Conservation (phyloP, 2,329 filamentous ascomycete genomes). For the Bipolaris oryzae region DNA sequence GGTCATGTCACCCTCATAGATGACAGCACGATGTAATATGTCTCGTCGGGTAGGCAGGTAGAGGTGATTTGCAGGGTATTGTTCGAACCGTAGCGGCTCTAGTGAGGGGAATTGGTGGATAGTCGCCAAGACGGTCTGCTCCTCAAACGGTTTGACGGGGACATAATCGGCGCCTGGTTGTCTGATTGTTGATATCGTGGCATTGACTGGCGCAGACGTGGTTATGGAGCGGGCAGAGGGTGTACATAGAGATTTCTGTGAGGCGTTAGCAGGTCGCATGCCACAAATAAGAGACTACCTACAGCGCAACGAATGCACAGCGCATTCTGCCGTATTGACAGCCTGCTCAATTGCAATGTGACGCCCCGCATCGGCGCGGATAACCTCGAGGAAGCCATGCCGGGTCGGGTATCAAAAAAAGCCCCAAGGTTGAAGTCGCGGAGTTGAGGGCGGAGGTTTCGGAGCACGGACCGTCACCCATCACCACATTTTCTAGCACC, state of each 20-base stretch:
- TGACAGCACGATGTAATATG: slow-evolving; percentile 86
- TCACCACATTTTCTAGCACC: slow-evolving; percentile 29
- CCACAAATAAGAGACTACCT: slow-evolving; percentile 48
- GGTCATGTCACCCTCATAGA: slow-evolving; percentile 89
- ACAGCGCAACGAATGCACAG: slow-evolving; percentile 57
- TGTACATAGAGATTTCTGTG: slow-evolving; percentile 34
- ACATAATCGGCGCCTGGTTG: slow-evolving; percentile 47
- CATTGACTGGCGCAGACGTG: slow-evolving; percentile 62
- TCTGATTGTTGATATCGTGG: slow-evolving; percentile 56
- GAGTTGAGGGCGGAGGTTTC: slow-evolving; percentile 39
- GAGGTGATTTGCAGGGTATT: slow-evolving; percentile 82
- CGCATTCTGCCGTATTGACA: slow-evolving; percentile 39
- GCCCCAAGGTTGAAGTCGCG: slow-evolving; percentile 23
- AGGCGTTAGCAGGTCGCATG: slow-evolving; percentile 43
- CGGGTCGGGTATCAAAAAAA: slow-evolving; percentile 30
- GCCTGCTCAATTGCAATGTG: slow-evolving; percentile 37
- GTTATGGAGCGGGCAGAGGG: slow-evolving; percentile 39
- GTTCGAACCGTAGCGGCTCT: slow-evolving; percentile 78
- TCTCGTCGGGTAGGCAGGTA: slow-evolving; percentile 86
- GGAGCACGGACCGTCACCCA: slow-evolving; percentile 7
- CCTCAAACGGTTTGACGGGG: slow-evolving; percentile 38
- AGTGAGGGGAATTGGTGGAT: slow-evolving; percentile 89
- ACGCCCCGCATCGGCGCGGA: slow-evolving; percentile 46
- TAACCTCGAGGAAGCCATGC: slow-evolving; percentile 51
- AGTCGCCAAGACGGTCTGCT: slow-evolving; percentile 73